Percentiles rank a stretch among this genome's conserved stretches.
Evolutionary conservation across 805 yeast genomes (phyloP).

Genomic region (Clavispora carvajalis): DNA sequence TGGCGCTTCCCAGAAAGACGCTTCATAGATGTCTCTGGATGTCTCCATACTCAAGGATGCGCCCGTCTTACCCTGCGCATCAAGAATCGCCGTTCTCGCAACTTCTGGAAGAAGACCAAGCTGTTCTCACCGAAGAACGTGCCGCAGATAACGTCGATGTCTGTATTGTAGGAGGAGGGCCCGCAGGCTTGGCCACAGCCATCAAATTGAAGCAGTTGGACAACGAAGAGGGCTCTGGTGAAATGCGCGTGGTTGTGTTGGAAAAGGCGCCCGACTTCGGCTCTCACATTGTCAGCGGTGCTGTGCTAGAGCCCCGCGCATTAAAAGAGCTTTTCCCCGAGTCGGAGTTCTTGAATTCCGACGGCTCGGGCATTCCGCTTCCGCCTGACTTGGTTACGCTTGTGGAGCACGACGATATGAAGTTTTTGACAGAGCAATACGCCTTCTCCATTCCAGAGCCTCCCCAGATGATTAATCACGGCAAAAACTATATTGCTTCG

Average conservation of each 20-base stretch:
- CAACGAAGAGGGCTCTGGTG: constrained; percentile 55
- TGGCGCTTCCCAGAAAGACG: background rate
- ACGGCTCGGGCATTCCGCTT: constrained; percentile 60
- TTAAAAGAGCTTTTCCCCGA: constrained; percentile 78
- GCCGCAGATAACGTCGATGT: constrained; percentile 88
- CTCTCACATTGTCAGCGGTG: constrained; percentile 88
- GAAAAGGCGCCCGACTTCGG: constrained; percentile 96
- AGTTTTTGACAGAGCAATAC: constrained; percentile 54
- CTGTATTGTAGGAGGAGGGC: constrained; percentile 96
- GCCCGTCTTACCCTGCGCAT: constrained; percentile 1
- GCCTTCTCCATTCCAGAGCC: constrained; percentile 85
- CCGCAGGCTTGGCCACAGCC: constrained; percentile 94
- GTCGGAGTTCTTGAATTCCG: constrained; percentile 45
- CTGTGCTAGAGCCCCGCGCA: constrained; percentile 88
- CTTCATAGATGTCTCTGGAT: background rate
- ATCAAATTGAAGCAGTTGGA: constrained; percentile 84
- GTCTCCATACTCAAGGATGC: background rate
- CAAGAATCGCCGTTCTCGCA: constrained; percentile 7
- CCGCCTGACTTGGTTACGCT: constrained; percentile 73
- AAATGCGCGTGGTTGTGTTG: constrained; percentile 76
- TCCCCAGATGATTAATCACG: constrained; percentile 78
- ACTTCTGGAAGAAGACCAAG: constrained; percentile 38
- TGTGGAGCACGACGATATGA: constrained; percentile 73
- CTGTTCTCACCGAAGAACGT: constrained; percentile 53
- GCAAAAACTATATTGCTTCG: constrained; percentile 80